Percentiles rank a stretch among this genome's conserved stretches.
phyloP scores from a whole-genome alignment of 345 rosid species.

The Hirschfeldia incana region DNA sequence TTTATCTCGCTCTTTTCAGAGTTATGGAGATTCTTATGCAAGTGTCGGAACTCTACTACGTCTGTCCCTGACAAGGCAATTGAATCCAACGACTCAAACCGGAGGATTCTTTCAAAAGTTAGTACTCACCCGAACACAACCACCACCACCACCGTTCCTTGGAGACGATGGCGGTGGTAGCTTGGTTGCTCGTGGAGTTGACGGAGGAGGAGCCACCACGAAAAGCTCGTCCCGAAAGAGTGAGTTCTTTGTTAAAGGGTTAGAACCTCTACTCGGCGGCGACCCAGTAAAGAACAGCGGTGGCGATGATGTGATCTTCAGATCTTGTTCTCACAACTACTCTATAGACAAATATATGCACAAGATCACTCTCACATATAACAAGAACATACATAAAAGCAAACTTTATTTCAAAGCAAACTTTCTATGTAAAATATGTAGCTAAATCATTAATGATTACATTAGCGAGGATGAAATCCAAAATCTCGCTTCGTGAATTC shows the following conservation, averaged over 20 bases:
- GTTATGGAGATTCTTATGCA: conserved; percentile 46
- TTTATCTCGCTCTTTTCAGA: background rate
- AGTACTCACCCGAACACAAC: conserved; percentile 45
- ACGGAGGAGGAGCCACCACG: conserved; percentile 29
- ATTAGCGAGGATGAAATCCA: conserved; percentile 76
- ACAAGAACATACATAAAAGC: background rate
- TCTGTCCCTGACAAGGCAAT: conserved; percentile 81
- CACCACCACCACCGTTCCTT: conserved; percentile 58
- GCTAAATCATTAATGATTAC: conserved; percentile 29
- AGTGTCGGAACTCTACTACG: conserved; percentile 67
- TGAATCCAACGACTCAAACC: conserved; percentile 87
- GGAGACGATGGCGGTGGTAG: conserved; percentile 53
- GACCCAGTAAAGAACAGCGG: conserved; percentile 82
- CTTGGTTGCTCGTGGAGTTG: conserved; percentile 19
- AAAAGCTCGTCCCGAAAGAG: conserved; percentile 63
- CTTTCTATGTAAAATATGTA: background rate
- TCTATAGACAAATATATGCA: conserved; percentile 37
- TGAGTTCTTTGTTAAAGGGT: conserved; percentile 91
- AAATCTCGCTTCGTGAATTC: conserved; percentile 57
- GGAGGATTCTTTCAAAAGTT: conserved; percentile 72
- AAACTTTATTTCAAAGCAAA: background rate
- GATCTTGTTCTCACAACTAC: conserved; percentile 47
- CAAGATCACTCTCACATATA: conserved; percentile 3
- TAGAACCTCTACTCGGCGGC: conserved; percentile 99
- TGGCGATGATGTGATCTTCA: conserved; percentile 32